Conservation (phyloP, 352 stramenopile species). For the Pythium phragmiticola region DNA sequence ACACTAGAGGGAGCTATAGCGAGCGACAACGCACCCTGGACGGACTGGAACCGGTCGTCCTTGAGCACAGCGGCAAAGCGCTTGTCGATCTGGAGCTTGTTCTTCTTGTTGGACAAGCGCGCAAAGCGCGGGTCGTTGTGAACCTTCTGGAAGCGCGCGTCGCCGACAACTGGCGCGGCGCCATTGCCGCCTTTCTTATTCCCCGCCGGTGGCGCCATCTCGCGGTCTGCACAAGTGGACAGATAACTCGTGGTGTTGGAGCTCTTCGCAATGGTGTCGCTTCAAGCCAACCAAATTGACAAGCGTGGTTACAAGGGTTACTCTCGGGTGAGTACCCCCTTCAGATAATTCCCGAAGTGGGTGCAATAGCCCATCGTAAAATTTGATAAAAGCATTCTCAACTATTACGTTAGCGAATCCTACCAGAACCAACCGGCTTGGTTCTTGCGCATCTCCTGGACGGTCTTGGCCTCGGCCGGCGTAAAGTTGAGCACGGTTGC, state of each 20-base stretch:
- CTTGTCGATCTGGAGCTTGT: slow-evolving; percentile 80
- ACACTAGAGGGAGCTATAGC: neutral
- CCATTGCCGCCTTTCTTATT: slow-evolving; percentile 23
- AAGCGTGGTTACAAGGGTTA: slow-evolving; percentile 13
- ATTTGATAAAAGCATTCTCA: slow-evolving; percentile 8
- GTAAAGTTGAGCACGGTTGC: slow-evolving; percentile 87
- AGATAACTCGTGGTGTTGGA: slow-evolving; percentile 6
- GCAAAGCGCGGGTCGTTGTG: slow-evolving; percentile 86
- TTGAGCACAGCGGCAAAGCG: slow-evolving; percentile 72
- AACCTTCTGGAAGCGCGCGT: slow-evolving; percentile 84
- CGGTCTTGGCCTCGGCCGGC: slow-evolving; percentile 52
- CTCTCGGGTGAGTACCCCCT: neutral
- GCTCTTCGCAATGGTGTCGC: slow-evolving; percentile 26
- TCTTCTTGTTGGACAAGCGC: slow-evolving; percentile 75
- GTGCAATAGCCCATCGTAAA: neutral
- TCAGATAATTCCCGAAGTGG: slow-evolving; percentile 5
- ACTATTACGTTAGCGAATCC: slow-evolving; percentile 3
- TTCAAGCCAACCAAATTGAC: slow-evolving; percentile 28
- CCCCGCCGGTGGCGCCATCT: slow-evolving; percentile 34
- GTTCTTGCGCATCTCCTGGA: slow-evolving; percentile 59
- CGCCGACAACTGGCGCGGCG: slow-evolving; percentile 37
- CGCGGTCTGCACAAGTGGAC: slow-evolving; percentile 6
- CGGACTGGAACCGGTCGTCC: slow-evolving; percentile 78
- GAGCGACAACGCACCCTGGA: slow-evolving; percentile 37
- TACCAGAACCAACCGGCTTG: slow-evolving; percentile 74